phyloP scores from a whole-genome alignment of 441 rosid species.

The Theobroma grandiflorum region DNA sequence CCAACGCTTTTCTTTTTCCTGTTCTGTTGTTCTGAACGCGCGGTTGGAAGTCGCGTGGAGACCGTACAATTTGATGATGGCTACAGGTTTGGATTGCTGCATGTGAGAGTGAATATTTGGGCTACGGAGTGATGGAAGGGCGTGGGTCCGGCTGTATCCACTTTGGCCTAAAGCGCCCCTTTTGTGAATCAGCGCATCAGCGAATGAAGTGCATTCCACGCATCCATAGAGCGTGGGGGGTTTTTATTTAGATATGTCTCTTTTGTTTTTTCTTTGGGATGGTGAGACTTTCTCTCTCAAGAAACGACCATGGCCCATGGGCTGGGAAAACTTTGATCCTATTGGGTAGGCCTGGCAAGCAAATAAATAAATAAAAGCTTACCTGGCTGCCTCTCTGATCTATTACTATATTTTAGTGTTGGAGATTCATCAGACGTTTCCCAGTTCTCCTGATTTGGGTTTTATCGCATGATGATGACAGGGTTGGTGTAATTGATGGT shows the following conservation, averaged over 20 bases:
- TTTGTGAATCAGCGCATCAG: not conserved
- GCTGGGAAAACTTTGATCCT: not conserved
- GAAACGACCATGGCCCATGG: slow-evolving; percentile 15
- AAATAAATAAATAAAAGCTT: not conserved
- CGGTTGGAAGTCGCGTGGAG: not conserved
- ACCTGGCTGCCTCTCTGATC: not conserved
- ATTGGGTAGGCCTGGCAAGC: not conserved
- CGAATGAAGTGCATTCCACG: not conserved
- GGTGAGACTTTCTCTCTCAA: not conserved
- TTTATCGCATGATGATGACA: not conserved
- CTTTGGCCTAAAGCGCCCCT: not conserved
- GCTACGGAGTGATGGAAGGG: not conserved
- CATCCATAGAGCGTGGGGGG: not conserved
- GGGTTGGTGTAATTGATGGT: not conserved
- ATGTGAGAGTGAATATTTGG: slow-evolving; percentile 22
- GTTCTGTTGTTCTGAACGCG: not conserved
- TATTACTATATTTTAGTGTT: not conserved
- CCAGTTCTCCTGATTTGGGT: not conserved
- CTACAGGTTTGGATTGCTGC: not conserved
- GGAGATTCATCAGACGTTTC: slow-evolving; percentile 17
- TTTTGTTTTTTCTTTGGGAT: not conserved
- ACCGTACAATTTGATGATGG: not conserved
- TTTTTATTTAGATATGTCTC: not conserved
- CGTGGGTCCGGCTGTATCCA: not conserved
- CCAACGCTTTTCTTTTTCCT: not conserved